Conservation (phyloP, 306 rosid genomes). For the Trifolium subterraneum region DNA sequence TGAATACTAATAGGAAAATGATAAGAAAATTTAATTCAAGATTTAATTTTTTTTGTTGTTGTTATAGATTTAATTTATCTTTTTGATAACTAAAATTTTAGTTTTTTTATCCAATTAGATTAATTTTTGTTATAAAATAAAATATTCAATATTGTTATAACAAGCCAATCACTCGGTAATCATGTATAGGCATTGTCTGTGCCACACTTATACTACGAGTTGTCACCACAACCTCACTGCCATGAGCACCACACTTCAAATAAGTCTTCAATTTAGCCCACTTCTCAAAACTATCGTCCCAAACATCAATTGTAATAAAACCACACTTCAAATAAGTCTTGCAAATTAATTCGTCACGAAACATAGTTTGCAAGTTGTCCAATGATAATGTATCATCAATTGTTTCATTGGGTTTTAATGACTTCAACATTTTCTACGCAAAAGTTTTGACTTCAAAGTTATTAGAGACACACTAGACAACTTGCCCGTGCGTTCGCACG, state of each 20-base stretch:
- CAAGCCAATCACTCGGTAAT: no score
- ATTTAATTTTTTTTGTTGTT: no score
- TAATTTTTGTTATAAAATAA: no score
- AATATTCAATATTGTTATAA: no score
- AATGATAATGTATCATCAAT: neutral
- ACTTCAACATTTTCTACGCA: neutral
- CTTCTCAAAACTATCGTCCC: neutral
- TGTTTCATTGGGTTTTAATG: neutral
- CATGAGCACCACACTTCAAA: neutral
- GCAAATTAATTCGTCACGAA: neutral
- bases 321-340: neutral
- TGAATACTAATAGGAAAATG: no score
- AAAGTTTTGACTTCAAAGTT: constrained; percentile 22
- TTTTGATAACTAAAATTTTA: no score
- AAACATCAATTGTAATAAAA: neutral
- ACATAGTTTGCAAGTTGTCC: neutral
- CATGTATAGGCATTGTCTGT: neutral
- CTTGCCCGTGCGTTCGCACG: no score
- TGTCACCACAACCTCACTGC: neutral
- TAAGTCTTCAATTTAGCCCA: neutral
- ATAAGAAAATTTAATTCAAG: no score
- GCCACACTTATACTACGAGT: neutral
- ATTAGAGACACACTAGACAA: no score
- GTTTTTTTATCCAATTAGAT: no score
- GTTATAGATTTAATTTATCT: no score